Percentiles rank a stretch among this genome's conserved stretches.
phyloP scores from a whole-genome alignment of 1,139 yeast species.

The Candida sp. region DNA sequence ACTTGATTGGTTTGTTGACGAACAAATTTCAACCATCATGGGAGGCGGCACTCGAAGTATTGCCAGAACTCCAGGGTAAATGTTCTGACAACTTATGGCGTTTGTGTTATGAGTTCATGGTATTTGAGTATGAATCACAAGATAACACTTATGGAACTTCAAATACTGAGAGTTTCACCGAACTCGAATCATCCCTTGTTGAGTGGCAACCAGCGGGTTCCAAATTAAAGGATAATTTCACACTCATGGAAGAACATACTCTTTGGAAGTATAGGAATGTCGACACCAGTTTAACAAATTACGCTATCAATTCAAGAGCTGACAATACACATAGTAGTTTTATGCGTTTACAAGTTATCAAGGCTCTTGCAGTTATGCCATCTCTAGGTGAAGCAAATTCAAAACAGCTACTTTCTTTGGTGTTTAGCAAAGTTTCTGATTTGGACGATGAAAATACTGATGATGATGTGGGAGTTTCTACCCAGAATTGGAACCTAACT shows the following conservation, averaged over 20 bases:
- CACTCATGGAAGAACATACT: slow-evolving; percentile 15
- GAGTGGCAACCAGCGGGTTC: slow-evolving; percentile 30
- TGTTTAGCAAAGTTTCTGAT: slow-evolving; percentile 30
- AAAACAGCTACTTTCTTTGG: slow-evolving; percentile 50
- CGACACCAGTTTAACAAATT: slow-evolving; percentile 28
- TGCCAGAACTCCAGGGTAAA: slow-evolving; percentile 46
- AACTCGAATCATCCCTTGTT: slow-evolving; percentile 15
- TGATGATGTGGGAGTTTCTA: slow-evolving; percentile 6
- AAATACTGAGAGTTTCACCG: slow-evolving; percentile 17
- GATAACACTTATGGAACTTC: slow-evolving; percentile 14
- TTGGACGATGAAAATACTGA: slow-evolving; percentile 23
- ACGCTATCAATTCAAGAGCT: slow-evolving; percentile 30
- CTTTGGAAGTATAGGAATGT: slow-evolving; percentile 20
- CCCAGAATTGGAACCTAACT: slow-evolving; percentile 49
- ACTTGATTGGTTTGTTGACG: slow-evolving; percentile 69
- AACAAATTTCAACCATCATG: slow-evolving; percentile 84
- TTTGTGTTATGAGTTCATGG: slow-evolving; percentile 39
- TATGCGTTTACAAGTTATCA: slow-evolving; percentile 46
- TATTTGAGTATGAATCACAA: slow-evolving; percentile 23
- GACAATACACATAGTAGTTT: slow-evolving; percentile 30
- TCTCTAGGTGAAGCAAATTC: slow-evolving; percentile 65
- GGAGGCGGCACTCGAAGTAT: slow-evolving; percentile 66
- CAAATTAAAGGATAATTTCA: slow-evolving; percentile 25
- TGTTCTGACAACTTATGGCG: slow-evolving; percentile 57
- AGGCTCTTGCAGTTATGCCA: slow-evolving; percentile 54